phyloP scores from a whole-genome alignment of 1,284 basidiomycete species.

The Cutaneotrichosporon dermatis region DNA sequence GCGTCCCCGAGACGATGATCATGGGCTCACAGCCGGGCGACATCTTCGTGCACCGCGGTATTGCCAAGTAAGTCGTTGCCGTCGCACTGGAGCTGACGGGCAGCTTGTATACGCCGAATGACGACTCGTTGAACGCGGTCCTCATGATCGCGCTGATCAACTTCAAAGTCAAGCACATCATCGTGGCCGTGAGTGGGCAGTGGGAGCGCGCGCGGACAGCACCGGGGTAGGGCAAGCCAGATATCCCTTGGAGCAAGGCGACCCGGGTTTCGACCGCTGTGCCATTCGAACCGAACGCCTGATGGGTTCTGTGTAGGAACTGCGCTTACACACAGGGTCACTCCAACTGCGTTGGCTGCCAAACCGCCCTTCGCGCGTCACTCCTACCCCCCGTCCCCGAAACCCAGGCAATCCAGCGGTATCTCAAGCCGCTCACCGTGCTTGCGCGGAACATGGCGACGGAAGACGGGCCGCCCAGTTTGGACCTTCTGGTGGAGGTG shows the following conservation, averaged over 20 bases:
- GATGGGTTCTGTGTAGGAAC: neutral
- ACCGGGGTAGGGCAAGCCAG: too few relatives aligned
- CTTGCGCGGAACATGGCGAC: slow-evolving; percentile 34
- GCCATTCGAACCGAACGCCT: neutral
- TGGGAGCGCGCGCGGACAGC: too few relatives aligned
- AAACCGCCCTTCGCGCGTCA: slow-evolving; percentile 40
- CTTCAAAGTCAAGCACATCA: slow-evolving; percentile 47
- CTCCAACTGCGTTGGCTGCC: slow-evolving; percentile 47
- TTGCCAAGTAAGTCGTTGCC: slow-evolving; percentile 28
- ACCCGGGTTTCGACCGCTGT: too few relatives aligned
- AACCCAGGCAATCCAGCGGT: slow-evolving; percentile 40
- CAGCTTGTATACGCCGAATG: slow-evolving; percentile 37
- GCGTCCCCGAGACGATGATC: slow-evolving; percentile 47
- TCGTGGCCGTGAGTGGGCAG: slow-evolving; percentile 35
- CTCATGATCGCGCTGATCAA: slow-evolving; percentile 46
- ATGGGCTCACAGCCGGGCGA: slow-evolving; percentile 45
- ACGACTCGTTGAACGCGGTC: slow-evolving; percentile 45
- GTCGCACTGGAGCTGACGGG: too few relatives aligned
- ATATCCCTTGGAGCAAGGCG: too few relatives aligned
- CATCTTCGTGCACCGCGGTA: slow-evolving; percentile 45
- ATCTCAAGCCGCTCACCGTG: slow-evolving; percentile 37
- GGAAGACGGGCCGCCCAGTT: slow-evolving; percentile 35
- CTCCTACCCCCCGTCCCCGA: slow-evolving; percentile 32
- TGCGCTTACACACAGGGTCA: slow-evolving; percentile 31
- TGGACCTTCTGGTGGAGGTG: slow-evolving; percentile 42